These are phyloP conservation scores for Phalaenopsis aphrodite DNA, from an alignment of 106 monocot species.

Conservation along the genomic window DNA sequence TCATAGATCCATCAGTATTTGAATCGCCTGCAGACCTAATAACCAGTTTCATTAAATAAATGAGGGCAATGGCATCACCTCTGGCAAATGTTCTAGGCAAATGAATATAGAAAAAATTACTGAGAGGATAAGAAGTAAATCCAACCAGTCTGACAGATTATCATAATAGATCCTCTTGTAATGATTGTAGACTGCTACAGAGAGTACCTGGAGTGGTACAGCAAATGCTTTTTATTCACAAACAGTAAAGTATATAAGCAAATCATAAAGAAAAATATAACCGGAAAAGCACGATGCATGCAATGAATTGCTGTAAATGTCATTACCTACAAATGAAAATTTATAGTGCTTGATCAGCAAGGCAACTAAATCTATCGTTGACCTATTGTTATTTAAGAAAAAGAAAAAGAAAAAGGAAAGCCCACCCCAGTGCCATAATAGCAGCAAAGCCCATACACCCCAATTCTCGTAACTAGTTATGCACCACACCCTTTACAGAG, in stretches of 20 bases:
- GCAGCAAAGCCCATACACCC: no score
- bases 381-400: no score
- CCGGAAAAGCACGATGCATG: background rate
- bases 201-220: constrained; percentile 42
- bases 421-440: no score
- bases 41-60: constrained; percentile 7
- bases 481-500: no score
- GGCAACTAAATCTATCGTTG: background rate
- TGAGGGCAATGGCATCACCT: background rate
- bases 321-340: no score
- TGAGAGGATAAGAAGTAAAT: constrained; percentile 4
- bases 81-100: background rate
- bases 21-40: constrained; percentile 44
- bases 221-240: background rate
- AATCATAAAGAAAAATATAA: background rate
- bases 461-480: no score
- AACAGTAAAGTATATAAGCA: background rate
- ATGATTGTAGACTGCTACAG: constrained; percentile 85
- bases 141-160: constrained; percentile 38
- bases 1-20: constrained; percentile 14
- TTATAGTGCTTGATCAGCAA: background rate
- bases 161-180: constrained; percentile 74
- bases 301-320: background rate
- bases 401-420: no score
- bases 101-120: background rate